Evolutionary conservation across 768 basidiomycete genomes (phyloP), one percentile per base, ranked within the genome.

Genomic region (Trametes cingulata): DNA sequence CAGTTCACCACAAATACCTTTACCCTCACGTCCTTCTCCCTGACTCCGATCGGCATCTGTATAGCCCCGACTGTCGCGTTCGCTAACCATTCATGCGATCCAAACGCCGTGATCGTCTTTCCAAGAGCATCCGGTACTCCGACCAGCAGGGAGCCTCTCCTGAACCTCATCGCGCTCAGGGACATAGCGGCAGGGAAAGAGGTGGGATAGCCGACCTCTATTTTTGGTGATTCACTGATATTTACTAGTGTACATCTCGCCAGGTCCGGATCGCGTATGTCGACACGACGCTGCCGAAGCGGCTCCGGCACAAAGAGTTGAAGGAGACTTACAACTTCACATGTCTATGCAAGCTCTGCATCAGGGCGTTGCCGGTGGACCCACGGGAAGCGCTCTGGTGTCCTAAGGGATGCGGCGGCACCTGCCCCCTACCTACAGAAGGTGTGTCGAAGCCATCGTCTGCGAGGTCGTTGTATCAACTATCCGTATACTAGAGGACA

Each of bases 1-100:
- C 20, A 98, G 95, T 95, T 98, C 70, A 84, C 85, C 10, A 91
- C 92, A 7, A 99, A 99, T 71, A 88, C 96, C 0, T 91, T 98
- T 69, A 89, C 95, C 0, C 75, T 97, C 10, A 88, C 93, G 1
- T 83, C 88, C 0, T 85, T 90, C 0, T 81, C 90, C 4, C 77
- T 98, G 15, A 82, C 84, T 2, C 89, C 95, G 0, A 78, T 98
- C 36, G 96, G 96, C 6, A 86, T 87, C 2, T 85, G 88, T n/a
- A 81, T 95, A 14, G 90, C 91, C 0, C 95, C 95, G 0, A 67
- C 82, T 0, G 75, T 88, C 4, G 95, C 95, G 0, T 77, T 97
- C 12, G 82, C 90, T 57, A 97, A 97, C 68, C 95, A 98, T 69
- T 90, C 90, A 0, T 95, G 94, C 68, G 80, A 84, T 20, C 92